Base-by-base conservation (phyloP, 2,329 filamentous ascomycete species). In the Aspergillus alliaceus region DNA sequence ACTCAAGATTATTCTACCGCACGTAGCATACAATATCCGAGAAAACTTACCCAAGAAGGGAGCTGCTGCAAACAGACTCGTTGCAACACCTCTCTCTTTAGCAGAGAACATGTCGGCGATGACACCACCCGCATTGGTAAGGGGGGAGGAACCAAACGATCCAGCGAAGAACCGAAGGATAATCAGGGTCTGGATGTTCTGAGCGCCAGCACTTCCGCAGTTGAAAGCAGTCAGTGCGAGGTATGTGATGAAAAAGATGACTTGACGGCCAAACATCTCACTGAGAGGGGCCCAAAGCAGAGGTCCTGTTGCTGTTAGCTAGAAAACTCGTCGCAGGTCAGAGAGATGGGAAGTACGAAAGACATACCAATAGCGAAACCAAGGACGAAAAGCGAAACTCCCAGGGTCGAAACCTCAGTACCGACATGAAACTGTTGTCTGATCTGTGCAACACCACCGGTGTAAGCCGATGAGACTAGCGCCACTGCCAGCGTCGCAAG, bases 161-260 rank as follows among this genome's bases (percentile, higher is more conserved):
- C 86, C 85, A 6, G 83, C 83, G 53, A 90, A 84, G 75, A 90
- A 90, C 35, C 88, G 83, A 37, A 89, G 77, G n/a, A 89, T 79
- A 31, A 90, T 74, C 2, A 91, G 75, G 1, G 83, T 82, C 48
- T 76, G 76, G 58, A 87, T 84, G 62, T 82, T 86, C 56, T 83
- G 75, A 0, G 82, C 76, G 8, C 82, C 86, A 1, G 84, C 82
- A 18, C 79, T 80, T 4, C 79, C 86, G 22, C 82, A 84, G 63
- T 84, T 87, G 69, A 90, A 90, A 1, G 80, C 81, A 1, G 83
- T 82, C 57, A 89, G 79, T 0, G 69, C 66, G 20, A 66, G 57
- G 44, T 75, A 75, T 2, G 72, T 75, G 9, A 57, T 52, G 39
- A 69, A 64, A 59, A 74, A 75, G 6, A 75, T 62, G 9, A 67